Evolutionary conservation across 257 asterid species (phyloP).

Genomic region (Petunia secreta): DNA sequence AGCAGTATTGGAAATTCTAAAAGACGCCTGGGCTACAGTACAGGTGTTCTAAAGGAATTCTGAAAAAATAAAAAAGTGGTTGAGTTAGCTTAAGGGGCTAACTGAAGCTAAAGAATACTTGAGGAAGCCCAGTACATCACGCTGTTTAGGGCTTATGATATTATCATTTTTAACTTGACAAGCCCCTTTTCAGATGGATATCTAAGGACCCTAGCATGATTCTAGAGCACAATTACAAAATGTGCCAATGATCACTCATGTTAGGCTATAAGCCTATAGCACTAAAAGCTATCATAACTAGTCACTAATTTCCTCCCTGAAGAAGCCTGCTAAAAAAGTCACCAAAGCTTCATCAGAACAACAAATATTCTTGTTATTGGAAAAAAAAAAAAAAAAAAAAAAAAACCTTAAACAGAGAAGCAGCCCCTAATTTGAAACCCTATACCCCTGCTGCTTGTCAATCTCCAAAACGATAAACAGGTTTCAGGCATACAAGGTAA

Average conservation of each 20-base stretch:
- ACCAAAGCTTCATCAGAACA: background rate
- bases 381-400: no score
- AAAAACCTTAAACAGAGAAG: background rate
- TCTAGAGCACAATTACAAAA: conserved; percentile 10
- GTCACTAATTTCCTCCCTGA: background rate
- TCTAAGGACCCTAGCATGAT: background rate
- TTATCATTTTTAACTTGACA: background rate
- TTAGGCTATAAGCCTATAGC: background rate
- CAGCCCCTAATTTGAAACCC: background rate
- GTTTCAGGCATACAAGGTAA: background rate
- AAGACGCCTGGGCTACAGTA: background rate
- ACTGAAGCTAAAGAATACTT: background rate
- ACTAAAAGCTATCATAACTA: background rate
- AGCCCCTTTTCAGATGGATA: background rate
- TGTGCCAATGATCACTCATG: background rate
- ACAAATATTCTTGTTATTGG: no score
- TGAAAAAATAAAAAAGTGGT: conserved; percentile 16
- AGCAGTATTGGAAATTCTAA: background rate
- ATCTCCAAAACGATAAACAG: background rate
- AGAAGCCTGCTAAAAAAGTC: background rate
- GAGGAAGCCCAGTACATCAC: background rate
- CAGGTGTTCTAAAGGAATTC: background rate
- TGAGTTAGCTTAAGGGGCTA: background rate
- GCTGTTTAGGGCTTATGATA: background rate
- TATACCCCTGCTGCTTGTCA: conserved; percentile 1